These are phyloP conservation scores for Aspergillus japonicus DNA, from an alignment of 2,329 filamentous ascomycete species.

Conservation along the genomic window DNA sequence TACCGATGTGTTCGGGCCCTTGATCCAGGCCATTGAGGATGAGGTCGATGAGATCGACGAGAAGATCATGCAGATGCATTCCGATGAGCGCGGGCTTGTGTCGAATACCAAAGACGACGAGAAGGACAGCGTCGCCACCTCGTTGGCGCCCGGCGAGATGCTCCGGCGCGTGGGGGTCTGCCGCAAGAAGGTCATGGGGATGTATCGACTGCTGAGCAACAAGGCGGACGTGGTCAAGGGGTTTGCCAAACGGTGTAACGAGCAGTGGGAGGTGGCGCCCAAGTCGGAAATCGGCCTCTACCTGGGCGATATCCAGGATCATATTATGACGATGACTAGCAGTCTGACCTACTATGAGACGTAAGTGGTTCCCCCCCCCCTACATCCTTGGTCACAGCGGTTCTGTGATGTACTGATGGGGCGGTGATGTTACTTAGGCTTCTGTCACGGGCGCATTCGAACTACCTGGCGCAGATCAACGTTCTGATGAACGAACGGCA, in stretches of 20 bases:
- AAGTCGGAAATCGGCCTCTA: slow-evolving; percentile 96
- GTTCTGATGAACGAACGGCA: slow-evolving; percentile 98
- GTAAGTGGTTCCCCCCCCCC: slow-evolving; percentile 58
- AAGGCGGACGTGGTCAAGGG: slow-evolving; percentile 99
- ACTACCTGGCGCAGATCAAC: slow-evolving; percentile 99
- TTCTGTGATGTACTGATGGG: slow-evolving; percentile 14
- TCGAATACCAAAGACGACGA: slow-evolving; percentile 41
- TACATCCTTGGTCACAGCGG: not conserved
- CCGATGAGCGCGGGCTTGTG: slow-evolving; percentile 43
- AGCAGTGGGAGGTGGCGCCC: slow-evolving; percentile 95
- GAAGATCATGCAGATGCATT: slow-evolving; percentile 78
- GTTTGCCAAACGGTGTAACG: slow-evolving; percentile 96
- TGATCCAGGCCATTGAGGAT: slow-evolving; percentile 90
- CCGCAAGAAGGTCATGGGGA: slow-evolving; percentile 93
- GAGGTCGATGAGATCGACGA: slow-evolving; percentile 98
- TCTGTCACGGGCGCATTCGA: slow-evolving; percentile 84
- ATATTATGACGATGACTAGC: slow-evolving; percentile 97
- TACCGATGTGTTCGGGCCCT: slow-evolving; percentile 88
- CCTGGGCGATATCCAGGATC: slow-evolving; percentile 96
- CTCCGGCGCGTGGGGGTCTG: slow-evolving; percentile 88
- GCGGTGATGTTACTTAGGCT: slow-evolving; percentile 56
- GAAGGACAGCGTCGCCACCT: slow-evolving; percentile 29
- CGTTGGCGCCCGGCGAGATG: slow-evolving; percentile 70
- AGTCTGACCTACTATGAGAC: slow-evolving; percentile 96
- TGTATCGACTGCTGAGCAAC: slow-evolving; percentile 89